phyloP scores from a whole-genome alignment of 164 flowering plant species.

The Saururus chinensis region DNA sequence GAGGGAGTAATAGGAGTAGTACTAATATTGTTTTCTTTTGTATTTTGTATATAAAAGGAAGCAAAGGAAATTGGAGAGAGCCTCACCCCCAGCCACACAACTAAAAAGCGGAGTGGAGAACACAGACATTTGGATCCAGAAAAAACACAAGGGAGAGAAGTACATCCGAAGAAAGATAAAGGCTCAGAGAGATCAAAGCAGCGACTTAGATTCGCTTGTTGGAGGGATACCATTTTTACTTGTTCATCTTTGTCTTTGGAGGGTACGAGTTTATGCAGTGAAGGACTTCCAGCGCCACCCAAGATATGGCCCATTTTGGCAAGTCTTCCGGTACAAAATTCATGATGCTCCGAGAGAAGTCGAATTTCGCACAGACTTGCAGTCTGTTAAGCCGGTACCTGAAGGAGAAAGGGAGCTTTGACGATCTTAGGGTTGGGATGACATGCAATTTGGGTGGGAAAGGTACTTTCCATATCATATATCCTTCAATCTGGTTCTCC shows the following conservation, averaged over 20 bases:
- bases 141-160: too few species aligned
- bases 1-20: too few species aligned
- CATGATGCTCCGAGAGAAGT: conserved; percentile 20
- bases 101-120: neutral
- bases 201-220: too few species aligned
- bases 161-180: neutral
- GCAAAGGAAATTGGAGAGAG: neutral
- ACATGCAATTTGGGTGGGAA: conserved; percentile 12
- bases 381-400: conserved; percentile 56
- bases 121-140: neutral
- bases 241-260: too few species aligned
- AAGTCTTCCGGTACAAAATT: conserved; percentile 17
- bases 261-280: neutral
- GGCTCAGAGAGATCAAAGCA: neutral
- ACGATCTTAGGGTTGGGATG: conserved; percentile 44
- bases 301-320: conserved; percentile 12
- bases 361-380: conserved; percentile 53
- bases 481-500: neutral
- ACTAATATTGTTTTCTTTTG: too few species aligned
- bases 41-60: too few species aligned
- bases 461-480: conserved; percentile 3
- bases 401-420: conserved; percentile 47
- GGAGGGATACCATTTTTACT: too few species aligned
- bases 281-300: conserved; percentile 21
- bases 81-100: neutral